Percentiles rank a stretch among this genome's conserved stretches.
phyloP scores from a whole-genome alignment of 1,284 basidiomycete species.

The Apiotrichum laibachii region DNA sequence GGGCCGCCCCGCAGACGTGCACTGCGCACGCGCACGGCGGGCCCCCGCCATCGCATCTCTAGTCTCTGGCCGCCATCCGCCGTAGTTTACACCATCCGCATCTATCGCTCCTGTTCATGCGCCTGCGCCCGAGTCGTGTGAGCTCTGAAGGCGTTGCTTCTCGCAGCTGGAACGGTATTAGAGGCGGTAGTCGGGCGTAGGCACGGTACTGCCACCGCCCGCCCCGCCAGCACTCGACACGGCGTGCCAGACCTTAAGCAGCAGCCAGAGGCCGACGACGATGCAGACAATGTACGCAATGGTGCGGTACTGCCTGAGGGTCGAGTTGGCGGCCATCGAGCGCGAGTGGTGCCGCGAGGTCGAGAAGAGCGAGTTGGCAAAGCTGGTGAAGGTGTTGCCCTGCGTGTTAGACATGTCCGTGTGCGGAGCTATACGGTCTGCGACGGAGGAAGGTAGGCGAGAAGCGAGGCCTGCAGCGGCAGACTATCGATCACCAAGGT shows the following conservation, averaged over 20 bases:
- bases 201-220: too few relatives aligned
- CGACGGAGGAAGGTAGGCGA: neutral
- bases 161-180: neutral
- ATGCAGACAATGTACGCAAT: conserved; percentile 45
- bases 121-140: too few relatives aligned
- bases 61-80: too few relatives aligned
- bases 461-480: too few relatives aligned
- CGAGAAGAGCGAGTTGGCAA: conserved; percentile 48
- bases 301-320: conserved; percentile 44
- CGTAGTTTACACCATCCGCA: too few relatives aligned
- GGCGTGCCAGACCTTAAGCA: conserved; percentile 38
- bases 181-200: neutral
- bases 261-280: conserved; percentile 41
- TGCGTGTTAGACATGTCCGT: conserved; percentile 10
- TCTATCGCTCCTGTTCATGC: too few relatives aligned
- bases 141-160: too few relatives aligned
- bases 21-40: too few relatives aligned
- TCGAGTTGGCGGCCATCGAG: conserved; percentile 41
- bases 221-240: too few relatives aligned
- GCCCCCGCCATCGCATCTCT: too few relatives aligned
- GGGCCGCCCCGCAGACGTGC: too few relatives aligned
- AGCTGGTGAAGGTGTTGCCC: conserved; percentile 44
- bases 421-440: neutral
- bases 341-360: conserved; percentile 46
- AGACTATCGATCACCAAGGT: too few relatives aligned